phyloP scores from a whole-genome alignment of 1,284 basidiomycete species.

The Ustilago hordei region DNA sequence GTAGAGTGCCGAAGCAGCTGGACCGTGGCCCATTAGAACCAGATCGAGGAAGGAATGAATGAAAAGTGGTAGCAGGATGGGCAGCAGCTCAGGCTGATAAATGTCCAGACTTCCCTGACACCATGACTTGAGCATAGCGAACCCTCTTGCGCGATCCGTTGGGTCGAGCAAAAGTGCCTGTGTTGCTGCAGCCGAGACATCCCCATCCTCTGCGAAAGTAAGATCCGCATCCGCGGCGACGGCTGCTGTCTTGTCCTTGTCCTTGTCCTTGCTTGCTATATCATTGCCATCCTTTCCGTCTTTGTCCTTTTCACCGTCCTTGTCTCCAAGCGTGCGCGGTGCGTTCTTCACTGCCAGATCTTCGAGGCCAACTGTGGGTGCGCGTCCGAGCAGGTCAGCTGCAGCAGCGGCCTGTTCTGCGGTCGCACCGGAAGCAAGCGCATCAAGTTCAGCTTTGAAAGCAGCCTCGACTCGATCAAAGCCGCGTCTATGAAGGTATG shows the following conservation, averaged over 20 bases:
- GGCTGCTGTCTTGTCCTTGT: slow-evolving; percentile 12
- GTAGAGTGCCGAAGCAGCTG: slow-evolving; percentile 81
- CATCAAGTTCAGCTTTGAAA: slow-evolving; percentile 77
- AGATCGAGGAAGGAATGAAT: slow-evolving; percentile 97
- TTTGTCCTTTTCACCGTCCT: slow-evolving; percentile 56
- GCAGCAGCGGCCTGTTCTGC: slow-evolving; percentile 51
- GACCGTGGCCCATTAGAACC: slow-evolving; percentile 87
- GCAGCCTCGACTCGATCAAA: slow-evolving; percentile 81
- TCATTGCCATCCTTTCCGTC: slow-evolving; percentile 12
- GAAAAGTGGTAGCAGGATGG: slow-evolving; percentile 94
- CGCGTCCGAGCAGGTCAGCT: slow-evolving; percentile 69
- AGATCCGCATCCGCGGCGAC: slow-evolving; percentile 24
- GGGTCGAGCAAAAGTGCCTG: slow-evolving; percentile 86
- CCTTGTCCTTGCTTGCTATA: slow-evolving; percentile 11
- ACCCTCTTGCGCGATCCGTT: slow-evolving; percentile 87
- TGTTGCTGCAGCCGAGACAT: slow-evolving; percentile 73
- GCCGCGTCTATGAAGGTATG: slow-evolving; percentile 83
- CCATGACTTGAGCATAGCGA: slow-evolving; percentile 90
- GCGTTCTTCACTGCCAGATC: slow-evolving; percentile 69
- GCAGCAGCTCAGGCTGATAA: slow-evolving; percentile 88
- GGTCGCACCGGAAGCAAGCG: slow-evolving; percentile 50
- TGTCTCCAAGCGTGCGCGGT: slow-evolving; percentile 63
- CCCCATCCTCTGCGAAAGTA: slow-evolving; percentile 45
- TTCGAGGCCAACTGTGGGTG: slow-evolving; percentile 75
- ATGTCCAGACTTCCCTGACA: slow-evolving; percentile 88